Evolutionary conservation across 352 stramenopile genomes (phyloP), one percentile per base, ranked within the genome.

Genomic region (Pythium rishiriense): DNA sequence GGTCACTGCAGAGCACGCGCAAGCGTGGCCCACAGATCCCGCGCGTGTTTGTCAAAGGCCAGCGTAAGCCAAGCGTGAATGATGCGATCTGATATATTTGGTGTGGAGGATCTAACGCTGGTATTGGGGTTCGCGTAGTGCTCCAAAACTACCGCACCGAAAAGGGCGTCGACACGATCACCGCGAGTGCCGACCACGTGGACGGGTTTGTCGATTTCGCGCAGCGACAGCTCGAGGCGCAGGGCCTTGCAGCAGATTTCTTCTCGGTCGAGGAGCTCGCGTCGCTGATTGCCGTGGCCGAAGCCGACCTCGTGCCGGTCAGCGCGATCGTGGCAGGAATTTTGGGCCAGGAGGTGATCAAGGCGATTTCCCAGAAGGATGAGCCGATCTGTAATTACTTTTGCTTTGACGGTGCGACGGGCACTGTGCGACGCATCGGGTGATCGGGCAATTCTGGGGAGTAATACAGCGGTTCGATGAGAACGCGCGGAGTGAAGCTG

Each of bases 271-370:
- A 77, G 4, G 75, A 91, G 29, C 72, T 94, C 35, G 61, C 75
- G 78, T 58, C 72, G 29, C 66, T 95, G 9, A 66, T 75, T 7
- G 55, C 67, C 14, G 74, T 86, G 45, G 68, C 73, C 3, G 52
- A 79, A 19, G 66, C 79, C 12, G 83, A 95, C 46, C 61, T 99
- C 25, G 90, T 90, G 51, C 95, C 96, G 0, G 85, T 99, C 35
- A 98, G 91, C 63, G 96, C 97, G 25, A 97, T 99, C 28, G 71
- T 99, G 45, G 97, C 97, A 21, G 97, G 97, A 28, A 93, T 99
- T 43, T 61, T 99, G 42, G 97, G 96, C 6, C 98, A 99, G 70
- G 97, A 99, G 83, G 81, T 99, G 39, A 97, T 99, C 77, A 99
- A 99, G 75, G 91, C 91, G n/a, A 93, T 99, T 39, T 98, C 90